Percentiles rank a stretch among this genome's conserved stretches.
Conservation (phyloP, 2,329 filamentous ascomycete genomes). For the Pyrenophora graminea region DNA sequence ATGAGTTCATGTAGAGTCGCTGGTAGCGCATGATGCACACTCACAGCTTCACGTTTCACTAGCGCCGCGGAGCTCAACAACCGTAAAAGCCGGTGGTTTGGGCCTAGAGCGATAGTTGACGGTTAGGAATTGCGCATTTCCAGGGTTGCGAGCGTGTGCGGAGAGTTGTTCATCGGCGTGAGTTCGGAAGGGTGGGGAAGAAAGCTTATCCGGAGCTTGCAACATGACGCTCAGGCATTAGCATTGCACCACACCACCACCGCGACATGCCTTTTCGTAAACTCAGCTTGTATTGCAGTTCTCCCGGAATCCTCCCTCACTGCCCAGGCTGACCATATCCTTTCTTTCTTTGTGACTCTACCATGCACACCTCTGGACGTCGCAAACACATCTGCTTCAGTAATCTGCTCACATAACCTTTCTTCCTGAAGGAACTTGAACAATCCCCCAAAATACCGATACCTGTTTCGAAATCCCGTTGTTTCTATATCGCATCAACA, state of each 20-base stretch:
- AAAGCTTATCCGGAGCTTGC: slow-evolving; percentile 16
- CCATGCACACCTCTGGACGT: slow-evolving; percentile 7
- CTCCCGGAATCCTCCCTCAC: background rate
- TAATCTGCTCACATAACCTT: slow-evolving; percentile 1
- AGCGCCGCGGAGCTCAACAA: slow-evolving; percentile 4
- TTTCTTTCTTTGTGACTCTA: background rate
- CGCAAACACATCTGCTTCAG: background rate
- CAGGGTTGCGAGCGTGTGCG: slow-evolving; percentile 3
- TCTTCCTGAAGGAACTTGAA: background rate
- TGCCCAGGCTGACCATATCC: slow-evolving; percentile 8
- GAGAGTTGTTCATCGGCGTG: slow-evolving; percentile 2
- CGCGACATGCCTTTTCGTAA: slow-evolving; percentile 15
- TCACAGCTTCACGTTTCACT: slow-evolving; percentile 5
- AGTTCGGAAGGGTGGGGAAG: slow-evolving; percentile 12
- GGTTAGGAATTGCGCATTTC: background rate
- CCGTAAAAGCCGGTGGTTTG: background rate
- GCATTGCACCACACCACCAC: slow-evolving; percentile 8
- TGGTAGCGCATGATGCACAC: slow-evolving; percentile 1
- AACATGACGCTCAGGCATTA: background rate
- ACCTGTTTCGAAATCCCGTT: background rate
- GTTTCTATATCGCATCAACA: background rate
- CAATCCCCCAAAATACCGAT: background rate
- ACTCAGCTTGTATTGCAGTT: background rate
- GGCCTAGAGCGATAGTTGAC: background rate
- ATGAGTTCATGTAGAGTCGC: slow-evolving; percentile 4